phyloP scores from a whole-genome alignment of 345 rosid genomes.

The Boechera retrofracta region DNA sequence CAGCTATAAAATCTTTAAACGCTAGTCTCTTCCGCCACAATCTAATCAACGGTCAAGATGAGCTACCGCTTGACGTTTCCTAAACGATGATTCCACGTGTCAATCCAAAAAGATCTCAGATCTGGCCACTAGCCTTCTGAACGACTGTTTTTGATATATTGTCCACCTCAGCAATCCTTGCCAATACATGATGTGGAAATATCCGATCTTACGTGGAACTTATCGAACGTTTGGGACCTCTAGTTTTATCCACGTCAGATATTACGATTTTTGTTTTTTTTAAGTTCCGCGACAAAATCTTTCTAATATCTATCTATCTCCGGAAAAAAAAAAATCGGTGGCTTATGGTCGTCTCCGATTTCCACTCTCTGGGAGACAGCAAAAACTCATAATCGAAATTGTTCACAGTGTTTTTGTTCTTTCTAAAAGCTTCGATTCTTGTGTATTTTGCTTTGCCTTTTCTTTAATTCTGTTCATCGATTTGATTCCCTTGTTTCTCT shows the following conservation, averaged over 20 bases:
- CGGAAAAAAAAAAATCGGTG: constrained; percentile 34
- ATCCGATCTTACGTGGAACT: constrained; percentile 46
- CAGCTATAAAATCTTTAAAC: constrained; percentile 39
- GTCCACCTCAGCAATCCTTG: constrained; percentile 50
- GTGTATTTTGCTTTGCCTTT: constrained; percentile 2
- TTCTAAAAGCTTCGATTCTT: constrained; percentile 35
- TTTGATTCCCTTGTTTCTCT: constrained; percentile 13
- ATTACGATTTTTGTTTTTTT: constrained; percentile 17
- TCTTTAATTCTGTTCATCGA: neutral
- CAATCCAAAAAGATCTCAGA: constrained; percentile 29
- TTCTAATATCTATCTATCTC: constrained; percentile 37
- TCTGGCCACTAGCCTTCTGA: constrained; percentile 12
- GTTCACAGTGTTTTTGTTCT: constrained; percentile 23
- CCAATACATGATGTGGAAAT: constrained; percentile 44
- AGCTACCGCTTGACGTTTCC: neutral
- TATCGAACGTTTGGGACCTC: constrained; percentile 42
- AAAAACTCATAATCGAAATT: constrained; percentile 23
- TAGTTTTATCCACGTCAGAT: constrained; percentile 60
- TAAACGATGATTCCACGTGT: constrained; percentile 24
- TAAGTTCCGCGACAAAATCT: constrained; percentile 29
- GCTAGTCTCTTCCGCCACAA: constrained; percentile 18
- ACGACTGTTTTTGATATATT: constrained; percentile 53
- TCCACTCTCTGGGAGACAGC: constrained; percentile 39
- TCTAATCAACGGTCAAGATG: constrained; percentile 41
- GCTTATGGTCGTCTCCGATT: constrained; percentile 48